These are phyloP conservation scores for Fusarium scirpi DNA, from an alignment of 2,329 filamentous ascomycete species.

Conservation along the genomic window DNA sequence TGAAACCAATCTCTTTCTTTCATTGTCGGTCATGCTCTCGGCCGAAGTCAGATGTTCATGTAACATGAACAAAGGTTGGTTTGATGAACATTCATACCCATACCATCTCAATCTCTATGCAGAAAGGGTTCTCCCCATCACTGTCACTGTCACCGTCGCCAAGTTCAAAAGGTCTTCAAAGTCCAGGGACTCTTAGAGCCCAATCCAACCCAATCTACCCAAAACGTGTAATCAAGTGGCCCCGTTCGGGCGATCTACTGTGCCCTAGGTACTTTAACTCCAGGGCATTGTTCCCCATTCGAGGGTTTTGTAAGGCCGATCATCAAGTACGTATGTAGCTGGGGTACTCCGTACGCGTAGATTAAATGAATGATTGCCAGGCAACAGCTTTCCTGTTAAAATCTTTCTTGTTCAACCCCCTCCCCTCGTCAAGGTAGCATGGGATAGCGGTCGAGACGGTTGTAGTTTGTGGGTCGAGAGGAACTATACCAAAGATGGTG, in stretches of 20 bases:
- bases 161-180: conserved; percentile 29
- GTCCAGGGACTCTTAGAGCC: conserved; percentile 22
- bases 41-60: conserved; percentile 13
- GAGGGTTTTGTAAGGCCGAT: conserved; percentile 38
- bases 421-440: conserved; percentile 34
- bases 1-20: conserved; percentile 20
- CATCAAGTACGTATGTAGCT: conserved; percentile 29
- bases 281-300: conserved; percentile 29
- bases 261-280: conserved; percentile 2
- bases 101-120: neutral
- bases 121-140: conserved; percentile 13
- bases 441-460: conserved; percentile 28
- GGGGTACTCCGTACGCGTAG: neutral
- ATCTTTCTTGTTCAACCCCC: neutral
- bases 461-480: conserved; percentile 27
- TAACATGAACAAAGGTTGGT: neutral
- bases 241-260: conserved; percentile 18
- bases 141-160: neutral
- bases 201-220: conserved; percentile 13
- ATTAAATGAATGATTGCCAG: conserved; percentile 2
- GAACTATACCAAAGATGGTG: conserved; percentile 40
- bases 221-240: conserved; percentile 10
- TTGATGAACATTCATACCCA: neutral
- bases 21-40: conserved; percentile 11
- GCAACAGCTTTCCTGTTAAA: conserved; percentile 15